Percentiles rank a stretch among this genome's conserved stretches.
phyloP scores from a whole-genome alignment of 2,329 filamentous ascomycete species.

The Aspergillus calidoustus region DNA sequence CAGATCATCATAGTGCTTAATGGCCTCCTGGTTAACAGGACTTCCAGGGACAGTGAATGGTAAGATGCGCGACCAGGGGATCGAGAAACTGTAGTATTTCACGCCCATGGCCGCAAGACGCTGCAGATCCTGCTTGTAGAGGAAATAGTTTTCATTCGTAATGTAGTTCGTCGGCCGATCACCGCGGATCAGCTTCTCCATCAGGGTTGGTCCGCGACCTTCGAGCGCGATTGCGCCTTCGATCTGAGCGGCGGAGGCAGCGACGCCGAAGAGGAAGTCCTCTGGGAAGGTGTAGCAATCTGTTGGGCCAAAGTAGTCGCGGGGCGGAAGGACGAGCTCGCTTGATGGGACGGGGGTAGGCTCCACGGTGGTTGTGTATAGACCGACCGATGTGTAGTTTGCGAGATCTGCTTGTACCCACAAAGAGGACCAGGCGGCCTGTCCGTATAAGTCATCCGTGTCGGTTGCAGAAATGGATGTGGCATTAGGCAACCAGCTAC shows the following conservation, averaged over 20 bases:
- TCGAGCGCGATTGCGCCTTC: constrained; percentile 50
- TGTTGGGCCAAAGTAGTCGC: constrained; percentile 53
- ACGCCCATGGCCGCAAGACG: constrained; percentile 45
- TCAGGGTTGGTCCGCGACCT: constrained; percentile 44
- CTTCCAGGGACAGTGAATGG: constrained; percentile 51
- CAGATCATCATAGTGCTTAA: constrained; percentile 55
- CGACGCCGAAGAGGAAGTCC: constrained; percentile 51
- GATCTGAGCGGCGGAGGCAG: constrained; percentile 49
- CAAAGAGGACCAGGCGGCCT: constrained; percentile 43
- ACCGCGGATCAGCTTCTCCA: constrained; percentile 42
- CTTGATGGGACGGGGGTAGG: constrained; percentile 60
- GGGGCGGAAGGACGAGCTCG: constrained; percentile 61
- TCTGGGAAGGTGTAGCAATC: constrained; percentile 38
- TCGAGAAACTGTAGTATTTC: constrained; percentile 50
- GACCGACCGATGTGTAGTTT: constrained; percentile 40
- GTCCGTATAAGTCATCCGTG: constrained; percentile 35
- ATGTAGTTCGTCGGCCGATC: constrained; percentile 52
- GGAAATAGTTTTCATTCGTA: constrained; percentile 55
- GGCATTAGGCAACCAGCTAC: constrained; percentile 6
- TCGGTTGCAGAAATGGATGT: constrained; percentile 6
- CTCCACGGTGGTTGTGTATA: constrained; percentile 58
- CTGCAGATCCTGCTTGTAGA: constrained; percentile 54
- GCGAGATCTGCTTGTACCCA: constrained; percentile 36
- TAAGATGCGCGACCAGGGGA: constrained; percentile 55
- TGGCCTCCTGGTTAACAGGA: constrained; percentile 52